Evolutionary conservation across 768 basidiomycete genomes (phyloP).

Genomic region (Phanerochaete carnosa): DNA sequence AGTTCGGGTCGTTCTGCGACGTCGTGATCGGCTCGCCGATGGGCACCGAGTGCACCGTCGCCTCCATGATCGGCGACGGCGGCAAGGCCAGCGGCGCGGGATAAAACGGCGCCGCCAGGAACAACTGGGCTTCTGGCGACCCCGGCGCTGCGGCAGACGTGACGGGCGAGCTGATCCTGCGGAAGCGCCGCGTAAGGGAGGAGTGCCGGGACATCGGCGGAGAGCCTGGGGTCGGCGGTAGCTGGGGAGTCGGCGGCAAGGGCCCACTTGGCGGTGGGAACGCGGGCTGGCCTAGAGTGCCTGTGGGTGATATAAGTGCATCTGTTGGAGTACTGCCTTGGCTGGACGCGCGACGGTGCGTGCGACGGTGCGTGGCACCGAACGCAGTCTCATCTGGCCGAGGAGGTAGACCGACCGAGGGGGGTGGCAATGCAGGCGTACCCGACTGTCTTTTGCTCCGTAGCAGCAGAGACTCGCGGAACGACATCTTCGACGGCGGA

Average conservation of each 20-base stretch:
- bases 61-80: conserved; percentile 22
- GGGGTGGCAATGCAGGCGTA: conserved; percentile 50
- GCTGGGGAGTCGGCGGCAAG: conserved; percentile 31
- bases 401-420: conserved; percentile 56
- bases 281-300: conserved; percentile 35
- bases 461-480: conserved; percentile 56
- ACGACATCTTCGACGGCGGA: conserved; percentile 26
- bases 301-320: conserved; percentile 44
- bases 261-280: conserved; percentile 45
- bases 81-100: conserved; percentile 1
- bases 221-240: conserved; percentile 18
- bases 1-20: conserved; percentile 54
- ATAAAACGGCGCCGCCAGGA: conserved; percentile 13
- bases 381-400: conserved; percentile 55
- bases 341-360: conserved; percentile 25
- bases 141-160: conserved; percentile 15
- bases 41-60: conserved; percentile 39
- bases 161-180: conserved; percentile 61
- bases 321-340: conserved; percentile 19
- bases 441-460: conserved; percentile 41
- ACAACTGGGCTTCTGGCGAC: conserved; percentile 15
- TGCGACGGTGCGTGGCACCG: conserved; percentile 19
- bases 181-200: conserved; percentile 55
- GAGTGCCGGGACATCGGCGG: conserved; percentile 15
- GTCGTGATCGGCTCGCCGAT: conserved; percentile 62